These are phyloP conservation scores for Blastomyces silverae DNA, from an alignment of 2,329 filamentous ascomycete species.

Conservation along the genomic window DNA sequence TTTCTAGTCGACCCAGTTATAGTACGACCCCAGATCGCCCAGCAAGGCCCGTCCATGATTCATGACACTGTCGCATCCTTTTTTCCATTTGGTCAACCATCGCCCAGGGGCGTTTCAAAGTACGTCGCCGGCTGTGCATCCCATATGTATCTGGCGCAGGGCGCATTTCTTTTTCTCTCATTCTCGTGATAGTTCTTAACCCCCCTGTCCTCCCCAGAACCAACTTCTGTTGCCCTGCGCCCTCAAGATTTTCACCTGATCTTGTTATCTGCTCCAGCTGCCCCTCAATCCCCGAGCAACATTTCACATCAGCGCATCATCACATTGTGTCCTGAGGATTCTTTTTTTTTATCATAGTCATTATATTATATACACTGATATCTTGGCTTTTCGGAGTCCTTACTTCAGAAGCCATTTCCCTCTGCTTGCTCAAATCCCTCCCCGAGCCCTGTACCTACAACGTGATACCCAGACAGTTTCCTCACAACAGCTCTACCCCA, in stretches of 20 bases:
- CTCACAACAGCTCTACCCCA: not conserved
- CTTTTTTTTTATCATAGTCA: not conserved
- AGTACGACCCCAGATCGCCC: slow-evolving; percentile 12
- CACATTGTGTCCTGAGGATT: not conserved
- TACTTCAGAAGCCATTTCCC: not conserved
- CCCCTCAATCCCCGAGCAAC: slow-evolving; percentile 1
- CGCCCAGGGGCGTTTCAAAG: slow-evolving; percentile 13
- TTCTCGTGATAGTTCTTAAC: slow-evolving; percentile 3
- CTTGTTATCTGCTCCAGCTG: not conserved
- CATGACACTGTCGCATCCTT: slow-evolving; percentile 10
- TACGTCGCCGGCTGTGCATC: slow-evolving; percentile 12
- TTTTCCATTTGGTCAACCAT: not conserved
- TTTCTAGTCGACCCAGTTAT: slow-evolving; percentile 11
- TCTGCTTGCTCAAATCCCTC: not conserved
- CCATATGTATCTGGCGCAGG: slow-evolving; percentile 16
- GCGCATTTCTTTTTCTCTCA: slow-evolving; percentile 13
- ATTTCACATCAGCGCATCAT: not conserved
- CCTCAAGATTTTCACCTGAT: slow-evolving; percentile 4
- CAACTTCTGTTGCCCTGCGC: not conserved
- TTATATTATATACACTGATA: slow-evolving; percentile 7
- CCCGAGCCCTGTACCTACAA: not conserved
- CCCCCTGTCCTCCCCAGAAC: slow-evolving; percentile 6
- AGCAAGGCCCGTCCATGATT: slow-evolving; percentile 7
- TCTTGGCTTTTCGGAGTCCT: not conserved
- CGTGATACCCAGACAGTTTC: not conserved